Percentiles rank a stretch among this genome's conserved stretches.
phyloP scores from a whole-genome alignment of 2,329 filamentous ascomycete genomes.

The Fusarium sp. region DNA sequence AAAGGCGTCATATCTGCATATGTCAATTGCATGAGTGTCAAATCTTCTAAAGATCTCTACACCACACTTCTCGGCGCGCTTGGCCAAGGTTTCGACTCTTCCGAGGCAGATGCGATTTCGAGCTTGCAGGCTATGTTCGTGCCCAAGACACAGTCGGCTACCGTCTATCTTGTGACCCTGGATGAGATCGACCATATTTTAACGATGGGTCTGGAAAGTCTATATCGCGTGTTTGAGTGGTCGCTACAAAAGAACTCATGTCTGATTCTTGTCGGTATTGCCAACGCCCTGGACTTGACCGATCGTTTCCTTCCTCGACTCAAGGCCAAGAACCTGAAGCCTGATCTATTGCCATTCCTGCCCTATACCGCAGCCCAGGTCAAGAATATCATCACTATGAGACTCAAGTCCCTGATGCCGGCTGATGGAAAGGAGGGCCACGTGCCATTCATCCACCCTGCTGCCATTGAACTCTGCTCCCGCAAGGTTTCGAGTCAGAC shows the following conservation, averaged over 20 bases:
- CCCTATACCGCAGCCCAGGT: slow-evolving; percentile 92
- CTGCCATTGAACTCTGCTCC: slow-evolving; percentile 91
- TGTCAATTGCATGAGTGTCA: slow-evolving; percentile 98
- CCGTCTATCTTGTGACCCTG: slow-evolving; percentile 83
- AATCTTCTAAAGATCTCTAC: slow-evolving; percentile 87
- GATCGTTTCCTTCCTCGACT: slow-evolving; percentile 94
- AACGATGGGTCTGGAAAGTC: slow-evolving; percentile 84
- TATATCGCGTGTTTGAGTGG: slow-evolving; percentile 98
- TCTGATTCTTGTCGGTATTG: slow-evolving; percentile 89
- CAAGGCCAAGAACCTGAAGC: slow-evolving; percentile 92
- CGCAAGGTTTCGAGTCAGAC: slow-evolving; percentile 95
- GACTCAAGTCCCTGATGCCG: slow-evolving; percentile 79
- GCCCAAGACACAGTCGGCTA: slow-evolving; percentile 64
- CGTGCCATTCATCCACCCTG: slow-evolving; percentile 91
- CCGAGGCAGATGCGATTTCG: slow-evolving; percentile 74
- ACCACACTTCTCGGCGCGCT: slow-evolving; percentile 79
- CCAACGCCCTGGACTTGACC: slow-evolving; percentile 94
- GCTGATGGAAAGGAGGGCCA: slow-evolving; percentile 63
- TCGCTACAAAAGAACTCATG: slow-evolving; percentile 83
- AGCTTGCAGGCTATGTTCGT: slow-evolving; percentile 78
- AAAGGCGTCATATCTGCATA: slow-evolving; percentile 75
- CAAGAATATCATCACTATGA: slow-evolving; percentile 84
- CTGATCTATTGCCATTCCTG: slow-evolving; percentile 87
- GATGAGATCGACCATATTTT: slow-evolving; percentile 97
- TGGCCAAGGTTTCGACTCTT: slow-evolving; percentile 65